Evolutionary conservation across 495 filamentous ascomycete genomes (phyloP).

Genomic region (Neurospora sp.): DNA sequence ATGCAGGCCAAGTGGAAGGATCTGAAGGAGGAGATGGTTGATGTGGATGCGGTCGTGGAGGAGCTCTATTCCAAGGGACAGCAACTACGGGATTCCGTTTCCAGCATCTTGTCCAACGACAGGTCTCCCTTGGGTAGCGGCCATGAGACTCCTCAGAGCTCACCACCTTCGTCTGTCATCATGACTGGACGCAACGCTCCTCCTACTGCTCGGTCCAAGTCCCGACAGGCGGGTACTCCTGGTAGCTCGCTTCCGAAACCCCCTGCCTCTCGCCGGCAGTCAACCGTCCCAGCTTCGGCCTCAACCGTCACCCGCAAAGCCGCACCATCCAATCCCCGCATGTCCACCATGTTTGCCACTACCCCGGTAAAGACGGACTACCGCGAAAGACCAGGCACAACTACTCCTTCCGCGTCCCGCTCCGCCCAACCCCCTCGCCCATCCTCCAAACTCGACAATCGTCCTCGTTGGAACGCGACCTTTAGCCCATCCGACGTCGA

Average conservation of each 20-base stretch:
- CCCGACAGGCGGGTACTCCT: conserved; percentile 25
- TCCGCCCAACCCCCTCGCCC: conserved; percentile 42
- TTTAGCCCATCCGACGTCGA: conserved; percentile 60
- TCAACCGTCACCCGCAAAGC: conserved; percentile 26
- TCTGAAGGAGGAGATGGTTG: conserved; percentile 62
- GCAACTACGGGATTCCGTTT: conserved; percentile 85
- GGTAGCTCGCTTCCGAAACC: conserved; percentile 29
- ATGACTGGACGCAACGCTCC: conserved; percentile 45
- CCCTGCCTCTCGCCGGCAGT: conserved; percentile 28
- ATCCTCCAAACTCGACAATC: conserved; percentile 38
- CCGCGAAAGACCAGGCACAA: conserved; percentile 1
- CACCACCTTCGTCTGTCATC: conserved; percentile 81
- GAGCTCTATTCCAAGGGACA: conserved; percentile 59
- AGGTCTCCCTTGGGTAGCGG: conserved; percentile 63
- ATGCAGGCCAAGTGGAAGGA: conserved; percentile 70
- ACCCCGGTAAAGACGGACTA: not conserved
- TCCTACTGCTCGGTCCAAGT: conserved; percentile 29
- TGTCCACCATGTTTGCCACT: conserved; percentile 19
- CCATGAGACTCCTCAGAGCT: conserved; percentile 73
- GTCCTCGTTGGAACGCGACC: conserved; percentile 73
- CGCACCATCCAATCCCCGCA: conserved; percentile 21
- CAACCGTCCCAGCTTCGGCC: conserved; percentile 18
- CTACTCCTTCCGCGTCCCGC: conserved; percentile 36
- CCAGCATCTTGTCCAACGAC: conserved; percentile 81
- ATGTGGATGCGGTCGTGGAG: conserved; percentile 64